Evolutionary conservation across 2,329 filamentous ascomycete genomes (phyloP).

Genomic region (Emmonsia crescens): DNA sequence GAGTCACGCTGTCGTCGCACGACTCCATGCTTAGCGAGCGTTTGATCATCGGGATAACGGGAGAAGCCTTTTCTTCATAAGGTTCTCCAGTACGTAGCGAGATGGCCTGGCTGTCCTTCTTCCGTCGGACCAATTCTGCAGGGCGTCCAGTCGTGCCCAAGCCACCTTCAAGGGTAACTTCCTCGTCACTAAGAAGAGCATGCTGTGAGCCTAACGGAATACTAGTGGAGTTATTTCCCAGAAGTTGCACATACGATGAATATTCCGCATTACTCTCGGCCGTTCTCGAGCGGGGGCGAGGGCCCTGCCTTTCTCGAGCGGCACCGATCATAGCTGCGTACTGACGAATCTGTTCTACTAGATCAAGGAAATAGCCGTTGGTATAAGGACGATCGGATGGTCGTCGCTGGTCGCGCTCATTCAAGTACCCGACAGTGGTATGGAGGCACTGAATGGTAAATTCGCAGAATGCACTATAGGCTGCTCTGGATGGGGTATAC

Average conservation of each 20-base stretch:
- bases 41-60: constrained; percentile 36
- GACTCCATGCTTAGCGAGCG: constrained; percentile 45
- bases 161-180: constrained; percentile 71
- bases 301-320: constrained; percentile 53
- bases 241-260: constrained; percentile 32
- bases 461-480: constrained; percentile 82
- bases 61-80: constrained; percentile 38
- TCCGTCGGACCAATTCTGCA: constrained; percentile 71
- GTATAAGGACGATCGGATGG: constrained; percentile 82
- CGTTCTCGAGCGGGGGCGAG: constrained; percentile 18
- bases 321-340: constrained; percentile 78
- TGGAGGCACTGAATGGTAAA: constrained; percentile 83
- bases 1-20: constrained; percentile 67
- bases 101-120: constrained; percentile 61
- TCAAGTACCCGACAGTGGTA: constrained; percentile 74
- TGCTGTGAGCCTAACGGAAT: constrained; percentile 8
- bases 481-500: constrained; percentile 55
- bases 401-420: constrained; percentile 75
- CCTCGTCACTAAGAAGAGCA: constrained; percentile 45
- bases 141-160: constrained; percentile 71
- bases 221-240: background rate
- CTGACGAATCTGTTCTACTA: constrained; percentile 82
- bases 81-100: constrained; percentile 62
- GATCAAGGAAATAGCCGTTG: constrained; percentile 93
- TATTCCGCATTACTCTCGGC: constrained; percentile 39